Percentiles rank a stretch among this genome's conserved stretches.
These are phyloP conservation scores for Arachis stenosperma DNA, from an alignment of 306 rosid species.

Conservation along the genomic window DNA sequence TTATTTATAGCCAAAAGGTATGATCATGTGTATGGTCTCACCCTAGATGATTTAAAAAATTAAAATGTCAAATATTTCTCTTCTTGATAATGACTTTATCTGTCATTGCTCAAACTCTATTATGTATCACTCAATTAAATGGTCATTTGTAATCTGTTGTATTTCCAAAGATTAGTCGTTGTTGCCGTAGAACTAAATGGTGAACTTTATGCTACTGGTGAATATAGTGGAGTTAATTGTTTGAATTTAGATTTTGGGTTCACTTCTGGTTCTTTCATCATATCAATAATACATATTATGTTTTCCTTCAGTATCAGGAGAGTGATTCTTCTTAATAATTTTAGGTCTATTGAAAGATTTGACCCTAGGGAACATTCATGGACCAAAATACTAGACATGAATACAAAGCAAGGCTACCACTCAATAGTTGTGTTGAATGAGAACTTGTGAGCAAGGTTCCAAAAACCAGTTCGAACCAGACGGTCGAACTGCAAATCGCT, in stretches of 20 bases:
- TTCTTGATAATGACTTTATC: no score
- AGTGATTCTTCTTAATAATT: constrained; percentile 13
- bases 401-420: no score
- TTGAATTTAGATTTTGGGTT: constrained; percentile 53
- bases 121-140: not conserved
- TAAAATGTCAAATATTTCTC: no score
- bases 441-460: no score
- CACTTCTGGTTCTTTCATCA: not conserved
- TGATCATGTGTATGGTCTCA: no score
- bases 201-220: constrained; percentile 56
- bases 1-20: no score
- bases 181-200: constrained; percentile 53
- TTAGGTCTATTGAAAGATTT: constrained; percentile 58
- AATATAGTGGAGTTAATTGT: constrained; percentile 56
- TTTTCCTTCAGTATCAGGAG: not conserved
- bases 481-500: no score
- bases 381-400: no score
- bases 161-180: constrained; percentile 58
- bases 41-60: no score
- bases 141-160: constrained; percentile 1
- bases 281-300: not conserved
- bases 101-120: not conserved
- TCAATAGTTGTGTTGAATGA: no score
- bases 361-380: no score
- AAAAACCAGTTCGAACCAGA: no score